Conservation (phyloP, 345 rosid species). For the Excoecaria cochinchinensis region DNA sequence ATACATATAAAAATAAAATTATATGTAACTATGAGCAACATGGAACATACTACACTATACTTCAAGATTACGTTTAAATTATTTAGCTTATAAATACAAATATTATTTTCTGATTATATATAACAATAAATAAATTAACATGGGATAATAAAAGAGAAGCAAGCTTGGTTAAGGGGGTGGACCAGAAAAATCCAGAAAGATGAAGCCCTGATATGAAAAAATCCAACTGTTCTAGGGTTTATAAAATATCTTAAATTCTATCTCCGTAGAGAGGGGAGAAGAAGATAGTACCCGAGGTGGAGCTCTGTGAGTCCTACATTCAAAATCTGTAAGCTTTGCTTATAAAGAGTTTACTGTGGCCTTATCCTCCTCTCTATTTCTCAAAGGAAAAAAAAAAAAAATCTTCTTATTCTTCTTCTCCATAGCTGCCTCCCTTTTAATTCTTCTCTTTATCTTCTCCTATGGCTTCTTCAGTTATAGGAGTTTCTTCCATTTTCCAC, state of each 20-base stretch:
- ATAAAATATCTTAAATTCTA: neutral
- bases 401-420: no score
- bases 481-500: conserved; percentile 29
- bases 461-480: conserved; percentile 21
- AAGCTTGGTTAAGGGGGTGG: neutral
- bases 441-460: neutral
- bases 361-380: conserved; percentile 6
- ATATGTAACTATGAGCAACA: no score
- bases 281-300: conserved; percentile 7
- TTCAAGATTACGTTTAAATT: no score
- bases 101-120: no score
- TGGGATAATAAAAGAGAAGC: neutral
- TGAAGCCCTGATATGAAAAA: neutral
- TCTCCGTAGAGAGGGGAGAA: neutral
- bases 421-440: no score
- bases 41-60: no score
- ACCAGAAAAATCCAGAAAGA: neutral
- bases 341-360: no score
- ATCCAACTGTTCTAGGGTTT: neutral
- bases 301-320: conserved; percentile 11
- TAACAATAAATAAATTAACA: neutral
- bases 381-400: neutral
- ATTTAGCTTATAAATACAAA: no score
- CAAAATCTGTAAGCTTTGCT: neutral
- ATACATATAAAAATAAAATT: no score